Evolutionary conservation across 2,329 filamentous ascomycete genomes (phyloP), one percentile per base, ranked within the genome.

Genomic region (Nemania diffusa): DNA sequence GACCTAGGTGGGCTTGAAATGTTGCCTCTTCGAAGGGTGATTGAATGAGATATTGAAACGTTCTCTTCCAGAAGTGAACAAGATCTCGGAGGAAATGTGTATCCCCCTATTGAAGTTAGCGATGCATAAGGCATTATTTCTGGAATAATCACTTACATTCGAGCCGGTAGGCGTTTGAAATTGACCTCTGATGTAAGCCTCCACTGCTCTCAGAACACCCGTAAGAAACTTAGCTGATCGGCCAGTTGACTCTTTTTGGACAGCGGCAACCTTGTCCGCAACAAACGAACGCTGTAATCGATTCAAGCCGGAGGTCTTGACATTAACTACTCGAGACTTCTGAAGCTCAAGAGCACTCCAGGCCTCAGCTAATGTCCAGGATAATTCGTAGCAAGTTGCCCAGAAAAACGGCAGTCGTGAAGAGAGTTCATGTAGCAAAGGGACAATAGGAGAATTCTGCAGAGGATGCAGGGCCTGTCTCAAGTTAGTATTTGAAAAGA

Each of bases 1-100:
- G 83, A 0, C 82, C 79, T 15, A 91, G 78, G 73, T 90, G 88
- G 29, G 88, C 88, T 74, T 89, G 88, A 76, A 91, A 91, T 37
- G 80, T 82, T 17, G 87, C 88, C 71, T 91, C 89, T 64, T 90
- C 87, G 70, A 91, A 91, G 0, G 77, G 73, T 3, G 74, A 24
- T 0, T 76, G 76, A 13, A 81, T 83, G 1, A 85, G 80, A 34
- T 88, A 80, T 0, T 74, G 71, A 63, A 86, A 82, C 0, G 86
- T 90, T 22, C 84, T 81, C 76, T 83, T 82, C 79, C 89, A 85
- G 71, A 85, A 88, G 65, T 85, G 84, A 60, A 86, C 74, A 9
- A 89, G 62, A 4, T 78, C 73, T 15, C 78, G 76, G 13, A 86
- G 69, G 29, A 79, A 44, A 22, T 64, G 69, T 29, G 74, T 76